Percentiles rank a stretch among this genome's conserved stretches.
Conservation (phyloP, 2,329 filamentous ascomycete genomes). For the Colletotrichum incanum region DNA sequence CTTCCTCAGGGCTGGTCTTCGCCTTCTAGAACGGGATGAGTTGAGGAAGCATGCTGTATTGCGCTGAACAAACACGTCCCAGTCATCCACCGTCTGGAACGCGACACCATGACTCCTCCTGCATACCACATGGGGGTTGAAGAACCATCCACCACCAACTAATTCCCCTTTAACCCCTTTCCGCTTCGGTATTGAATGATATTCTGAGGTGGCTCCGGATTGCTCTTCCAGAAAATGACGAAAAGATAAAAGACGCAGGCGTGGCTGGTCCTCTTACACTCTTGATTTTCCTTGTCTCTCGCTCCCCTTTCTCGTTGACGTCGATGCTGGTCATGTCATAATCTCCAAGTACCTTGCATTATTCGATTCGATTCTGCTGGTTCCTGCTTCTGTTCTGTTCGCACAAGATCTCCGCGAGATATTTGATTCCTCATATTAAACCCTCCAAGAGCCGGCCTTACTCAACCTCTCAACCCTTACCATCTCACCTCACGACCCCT, state of each 20-base stretch:
- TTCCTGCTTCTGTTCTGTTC: neutral
- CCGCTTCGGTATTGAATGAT: neutral
- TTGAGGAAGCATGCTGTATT: neutral
- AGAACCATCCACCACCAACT: neutral
- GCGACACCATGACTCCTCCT: slow-evolving; percentile 14
- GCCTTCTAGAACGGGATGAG: neutral
- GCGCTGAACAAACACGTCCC: neutral
- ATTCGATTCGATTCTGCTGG: neutral
- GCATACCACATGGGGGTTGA: slow-evolving; percentile 8
- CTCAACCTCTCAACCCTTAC: neutral
- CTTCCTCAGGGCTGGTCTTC: neutral
- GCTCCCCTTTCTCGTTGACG: neutral
- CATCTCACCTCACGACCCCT: neutral
- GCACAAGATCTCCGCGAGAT: neutral
- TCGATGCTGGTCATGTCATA: slow-evolving; percentile 5
- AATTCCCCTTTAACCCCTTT: neutral
- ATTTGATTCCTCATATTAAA: neutral
- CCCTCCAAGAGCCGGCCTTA: slow-evolving; percentile 9
- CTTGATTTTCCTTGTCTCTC: neutral
- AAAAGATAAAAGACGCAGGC: slow-evolving; percentile 9
- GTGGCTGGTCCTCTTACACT: neutral
- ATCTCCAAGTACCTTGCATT: neutral
- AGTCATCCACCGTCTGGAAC: slow-evolving; percentile 17
- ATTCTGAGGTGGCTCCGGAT: neutral
- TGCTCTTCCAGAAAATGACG: neutral